Conservation (phyloP, 768 basidiomycete genomes). For the Boletus rubescentipes region DNA sequence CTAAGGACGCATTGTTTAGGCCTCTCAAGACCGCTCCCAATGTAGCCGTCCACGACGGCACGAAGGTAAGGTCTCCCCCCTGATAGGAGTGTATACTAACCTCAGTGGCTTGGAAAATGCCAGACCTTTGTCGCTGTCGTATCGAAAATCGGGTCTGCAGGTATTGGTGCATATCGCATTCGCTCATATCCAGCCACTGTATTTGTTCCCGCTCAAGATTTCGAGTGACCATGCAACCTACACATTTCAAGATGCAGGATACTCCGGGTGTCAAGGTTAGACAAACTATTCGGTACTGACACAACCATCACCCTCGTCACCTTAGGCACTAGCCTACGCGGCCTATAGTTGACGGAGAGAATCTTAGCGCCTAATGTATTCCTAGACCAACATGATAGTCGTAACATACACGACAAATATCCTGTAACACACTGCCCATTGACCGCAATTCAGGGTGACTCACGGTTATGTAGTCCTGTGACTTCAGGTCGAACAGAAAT, state of each 20-base stretch:
- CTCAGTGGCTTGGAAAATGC: background rate
- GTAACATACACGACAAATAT: too few relatives aligned
- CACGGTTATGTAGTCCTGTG: too few relatives aligned
- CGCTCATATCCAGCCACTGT: background rate
- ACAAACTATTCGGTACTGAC: background rate
- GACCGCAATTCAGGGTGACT: too few relatives aligned
- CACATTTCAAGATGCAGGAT: background rate
- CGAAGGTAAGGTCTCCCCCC: background rate
- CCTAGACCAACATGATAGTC: too few relatives aligned
- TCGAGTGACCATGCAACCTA: background rate
- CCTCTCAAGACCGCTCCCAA: background rate
- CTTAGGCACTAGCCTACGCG: background rate
- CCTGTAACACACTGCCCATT: too few relatives aligned
- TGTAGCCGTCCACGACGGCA: background rate
- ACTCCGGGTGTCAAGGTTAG: background rate
- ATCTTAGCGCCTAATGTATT: too few relatives aligned
- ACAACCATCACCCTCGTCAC: background rate
- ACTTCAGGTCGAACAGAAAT: too few relatives aligned
- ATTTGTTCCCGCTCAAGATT: background rate
- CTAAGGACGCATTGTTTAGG: background rate
- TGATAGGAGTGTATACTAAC: too few relatives aligned
- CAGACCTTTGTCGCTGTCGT: background rate
- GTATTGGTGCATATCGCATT: background rate
- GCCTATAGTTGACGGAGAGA: background rate
- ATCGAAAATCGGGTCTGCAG: background rate